Evolutionary conservation across 805 yeast species (phyloP), one percentile per base, ranked within the genome.

Genomic region (Limtongozyma cylindracea): DNA sequence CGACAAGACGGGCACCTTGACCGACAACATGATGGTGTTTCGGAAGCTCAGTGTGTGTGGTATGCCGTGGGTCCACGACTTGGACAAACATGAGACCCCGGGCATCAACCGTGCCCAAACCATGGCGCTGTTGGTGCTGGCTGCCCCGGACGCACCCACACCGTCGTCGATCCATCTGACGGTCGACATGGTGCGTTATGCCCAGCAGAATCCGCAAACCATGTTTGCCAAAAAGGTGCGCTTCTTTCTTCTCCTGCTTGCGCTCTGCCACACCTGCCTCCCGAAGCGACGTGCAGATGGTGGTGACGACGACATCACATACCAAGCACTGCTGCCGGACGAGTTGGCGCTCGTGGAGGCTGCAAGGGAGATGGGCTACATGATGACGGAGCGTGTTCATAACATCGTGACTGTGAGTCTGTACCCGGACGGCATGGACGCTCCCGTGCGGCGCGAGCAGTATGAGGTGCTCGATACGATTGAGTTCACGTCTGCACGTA

Each of bases 291-390:
- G 5, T 7, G 12, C 14, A 26, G 17, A 10, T n/a, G 32, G 29
- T 2, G 32, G 25, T 12, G 59, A 49, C 19, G 65, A 53, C 12
- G 49, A 53, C 12, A 61, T 80, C 12, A 68, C 64, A 25, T 88
- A 88, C 34, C 95, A 84, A 38, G 77, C 96, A 0, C 67, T 96
- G 0, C 82, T 95, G 0, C 99, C 98, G 0, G 99, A 88, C 45
- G 99, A 88, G 40, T 45, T 82, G 22, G 98, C 99, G 0, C 48
- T 88, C 15, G 84, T 88, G 3, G 64, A 71, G 20, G 98, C 96
- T 1, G 98, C 98, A 0, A 57, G 93, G 31, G 98, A 88, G 37
- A 55, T 88, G 54, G 99, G 99, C 0, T 88, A 55, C 40, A 66
- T 82, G n/a, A 73, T 82, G 6, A 56, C 51, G 25, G 78, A 76